Conservation (phyloP, 2,329 filamentous ascomycete species). For the Xylariaceae sp. region DNA sequence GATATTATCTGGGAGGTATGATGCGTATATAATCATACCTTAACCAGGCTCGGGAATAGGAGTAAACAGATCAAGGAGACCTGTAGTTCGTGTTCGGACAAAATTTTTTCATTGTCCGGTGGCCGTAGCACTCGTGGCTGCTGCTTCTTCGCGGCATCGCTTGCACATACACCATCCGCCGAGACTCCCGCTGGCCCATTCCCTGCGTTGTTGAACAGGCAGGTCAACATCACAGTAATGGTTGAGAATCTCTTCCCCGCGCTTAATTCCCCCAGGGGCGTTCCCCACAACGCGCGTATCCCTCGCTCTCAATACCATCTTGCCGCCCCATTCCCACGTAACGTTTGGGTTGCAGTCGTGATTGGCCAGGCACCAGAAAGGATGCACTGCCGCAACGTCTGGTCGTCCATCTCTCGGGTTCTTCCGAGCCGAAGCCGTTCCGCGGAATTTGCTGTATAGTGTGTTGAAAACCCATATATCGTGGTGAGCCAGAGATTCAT, state of each 20-base stretch:
- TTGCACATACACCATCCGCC: slow-evolving; percentile 85
- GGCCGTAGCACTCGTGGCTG: slow-evolving; percentile 24
- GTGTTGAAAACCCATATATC: slow-evolving; percentile 87
- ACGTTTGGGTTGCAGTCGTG: slow-evolving; percentile 96
- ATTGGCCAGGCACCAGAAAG: slow-evolving; percentile 93
- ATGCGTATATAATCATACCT: slow-evolving; percentile 26
- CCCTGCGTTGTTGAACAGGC: slow-evolving; percentile 71
- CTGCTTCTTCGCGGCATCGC: slow-evolving; percentile 70
- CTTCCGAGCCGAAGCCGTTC: slow-evolving; percentile 82
- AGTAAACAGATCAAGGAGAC: background rate
- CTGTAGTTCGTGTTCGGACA: background rate
- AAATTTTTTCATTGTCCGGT: slow-evolving; percentile 13
- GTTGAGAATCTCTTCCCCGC: slow-evolving; percentile 81
- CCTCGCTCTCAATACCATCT: slow-evolving; percentile 64
- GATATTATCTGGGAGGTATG: slow-evolving; percentile 20
- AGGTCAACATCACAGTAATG: slow-evolving; percentile 90
- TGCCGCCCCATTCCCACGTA: slow-evolving; percentile 84
- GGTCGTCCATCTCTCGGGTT: slow-evolving; percentile 72
- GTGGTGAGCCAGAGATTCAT: slow-evolving; percentile 50
- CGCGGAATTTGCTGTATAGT: slow-evolving; percentile 86
- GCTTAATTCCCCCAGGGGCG: slow-evolving; percentile 56
- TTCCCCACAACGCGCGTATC: slow-evolving; percentile 50
- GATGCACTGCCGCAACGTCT: slow-evolving; percentile 89
- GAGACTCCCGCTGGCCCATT: slow-evolving; percentile 83
- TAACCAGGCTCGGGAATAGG: slow-evolving; percentile 15